Evolutionary conservation across 345 rosid genomes (phyloP).

Genomic region (Dovyalis caffra): DNA sequence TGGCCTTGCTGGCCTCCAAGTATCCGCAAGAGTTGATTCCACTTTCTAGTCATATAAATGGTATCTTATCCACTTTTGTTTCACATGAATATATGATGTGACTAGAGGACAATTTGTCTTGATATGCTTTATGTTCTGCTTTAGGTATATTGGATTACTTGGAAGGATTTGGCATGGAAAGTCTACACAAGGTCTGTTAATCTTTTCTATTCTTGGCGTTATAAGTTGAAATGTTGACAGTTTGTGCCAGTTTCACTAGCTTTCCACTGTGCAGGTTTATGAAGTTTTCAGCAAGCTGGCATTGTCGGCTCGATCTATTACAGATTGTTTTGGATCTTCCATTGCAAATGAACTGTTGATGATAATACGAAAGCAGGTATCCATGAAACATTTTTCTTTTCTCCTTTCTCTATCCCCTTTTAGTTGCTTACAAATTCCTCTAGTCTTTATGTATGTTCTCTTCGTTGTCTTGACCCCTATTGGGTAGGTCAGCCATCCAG

Average conservation of each 20-base stretch:
- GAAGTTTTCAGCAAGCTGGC: slow-evolving; percentile 73
- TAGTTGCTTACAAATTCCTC: neutral
- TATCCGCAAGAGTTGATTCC: slow-evolving; percentile 58
- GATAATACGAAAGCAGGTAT: slow-evolving; percentile 82
- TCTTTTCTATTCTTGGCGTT: slow-evolving; percentile 12
- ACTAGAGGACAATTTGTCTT: neutral
- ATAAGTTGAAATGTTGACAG: neutral
- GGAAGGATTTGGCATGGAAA: slow-evolving; percentile 70
- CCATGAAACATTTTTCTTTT: neutral
- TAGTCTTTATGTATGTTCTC: neutral
- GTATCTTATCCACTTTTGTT: slow-evolving; percentile 31
- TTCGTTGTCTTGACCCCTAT: slow-evolving; percentile 5
- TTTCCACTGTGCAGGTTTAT: slow-evolving; percentile 52
- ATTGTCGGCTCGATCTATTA: slow-evolving; percentile 42
- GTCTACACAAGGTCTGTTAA: slow-evolving; percentile 61
- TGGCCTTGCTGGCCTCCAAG: slow-evolving; percentile 59
- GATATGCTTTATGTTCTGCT: slow-evolving; percentile 16
- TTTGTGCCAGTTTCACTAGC: slow-evolving; percentile 14
- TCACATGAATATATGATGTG: neutral
- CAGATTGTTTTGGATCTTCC: slow-evolving; percentile 49
- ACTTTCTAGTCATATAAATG: slow-evolving; percentile 75
- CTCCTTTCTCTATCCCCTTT: no score
- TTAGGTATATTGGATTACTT: slow-evolving; percentile 85
- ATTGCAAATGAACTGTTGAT: slow-evolving; percentile 75
- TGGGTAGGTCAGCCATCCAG: slow-evolving; percentile 68